Percentiles rank a stretch among this genome's conserved stretches.
These are phyloP conservation scores for Verticillium isaacii DNA, from an alignment of 2,329 filamentous ascomycete genomes.

Conservation along the genomic window DNA sequence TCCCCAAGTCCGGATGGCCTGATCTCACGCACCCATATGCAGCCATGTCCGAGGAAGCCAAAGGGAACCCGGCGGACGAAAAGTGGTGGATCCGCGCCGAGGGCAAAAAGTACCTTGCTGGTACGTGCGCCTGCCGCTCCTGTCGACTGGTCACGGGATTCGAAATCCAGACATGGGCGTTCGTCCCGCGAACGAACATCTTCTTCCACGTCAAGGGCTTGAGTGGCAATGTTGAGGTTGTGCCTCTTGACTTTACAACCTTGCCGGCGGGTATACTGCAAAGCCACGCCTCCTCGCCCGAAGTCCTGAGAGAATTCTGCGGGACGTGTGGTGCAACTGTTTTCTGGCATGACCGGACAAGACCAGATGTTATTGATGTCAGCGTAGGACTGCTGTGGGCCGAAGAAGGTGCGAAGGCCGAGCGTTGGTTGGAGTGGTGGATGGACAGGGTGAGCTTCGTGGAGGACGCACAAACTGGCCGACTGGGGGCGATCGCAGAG, in stretches of 20 bases:
- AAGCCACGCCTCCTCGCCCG: conserved; percentile 48
- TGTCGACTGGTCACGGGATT: conserved; percentile 58
- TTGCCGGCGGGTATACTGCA: conserved; percentile 38
- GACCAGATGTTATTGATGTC: conserved; percentile 56
- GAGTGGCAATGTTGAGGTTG: background rate
- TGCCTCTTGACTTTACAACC: conserved; percentile 27
- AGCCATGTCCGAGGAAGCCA: conserved; percentile 20
- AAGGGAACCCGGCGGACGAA: conserved; percentile 38
- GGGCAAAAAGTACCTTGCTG: conserved; percentile 50
- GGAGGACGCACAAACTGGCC: conserved; percentile 39
- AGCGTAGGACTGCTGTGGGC: conserved; percentile 54
- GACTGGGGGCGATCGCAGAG: conserved; percentile 19
- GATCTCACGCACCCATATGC: conserved; percentile 49
- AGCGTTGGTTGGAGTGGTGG: conserved; percentile 60
- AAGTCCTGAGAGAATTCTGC: conserved; percentile 58
- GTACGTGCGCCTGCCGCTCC: conserved; percentile 56
- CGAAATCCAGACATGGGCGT: conserved; percentile 63
- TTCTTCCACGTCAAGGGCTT: conserved; percentile 26
- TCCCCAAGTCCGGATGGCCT: conserved; percentile 42
- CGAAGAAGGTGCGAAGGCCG: conserved; percentile 46
- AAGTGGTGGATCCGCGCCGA: conserved; percentile 56
- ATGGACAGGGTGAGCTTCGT: conserved; percentile 52
- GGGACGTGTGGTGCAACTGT: conserved; percentile 56
- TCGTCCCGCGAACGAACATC: conserved; percentile 57
- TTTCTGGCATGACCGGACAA: conserved; percentile 53